Percentiles rank a stretch among this genome's conserved stretches.
Evolutionary conservation across 306 rosid genomes (phyloP).

Genomic region (Canavalia gladiata): DNA sequence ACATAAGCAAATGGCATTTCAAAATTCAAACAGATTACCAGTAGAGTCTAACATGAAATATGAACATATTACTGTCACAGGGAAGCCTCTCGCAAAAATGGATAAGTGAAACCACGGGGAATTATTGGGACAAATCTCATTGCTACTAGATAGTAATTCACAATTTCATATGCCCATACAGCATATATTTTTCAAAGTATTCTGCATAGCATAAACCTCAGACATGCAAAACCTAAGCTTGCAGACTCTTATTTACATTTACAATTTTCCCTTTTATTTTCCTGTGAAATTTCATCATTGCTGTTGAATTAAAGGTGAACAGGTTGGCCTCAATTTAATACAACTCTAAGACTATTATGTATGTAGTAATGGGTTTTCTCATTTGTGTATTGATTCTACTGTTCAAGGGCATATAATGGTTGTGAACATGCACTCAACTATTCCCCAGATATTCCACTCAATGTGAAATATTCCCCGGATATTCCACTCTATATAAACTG

Average conservation of each 20-base stretch:
- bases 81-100: not conserved
- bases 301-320: not conserved
- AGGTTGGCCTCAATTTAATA: not conserved
- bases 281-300: not conserved
- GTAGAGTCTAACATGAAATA: too few relatives aligned
- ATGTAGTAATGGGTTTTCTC: not conserved
- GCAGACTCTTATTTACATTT: not conserved
- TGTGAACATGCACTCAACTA: not conserved
- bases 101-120: not conserved
- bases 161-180: not conserved
- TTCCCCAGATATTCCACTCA: not conserved
- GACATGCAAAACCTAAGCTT: not conserved
- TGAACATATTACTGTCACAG: not conserved
- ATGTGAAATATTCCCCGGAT: slow-evolving; percentile 2
- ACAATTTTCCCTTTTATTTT: not conserved
- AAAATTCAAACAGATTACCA: not conserved
- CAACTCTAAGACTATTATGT: not conserved
- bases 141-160: not conserved
- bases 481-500: not conserved
- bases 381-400: not conserved
- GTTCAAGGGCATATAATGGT: not conserved
- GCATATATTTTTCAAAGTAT: not conserved
- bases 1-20: not conserved
- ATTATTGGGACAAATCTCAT: not conserved
- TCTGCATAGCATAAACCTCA: not conserved